A percentile compares a stretch with the other conserved stretches of the same genome.
phyloP scores from a whole-genome alignment of 1,139 yeast genomes.

The Hemisphaericaspora lyxosophila region DNA sequence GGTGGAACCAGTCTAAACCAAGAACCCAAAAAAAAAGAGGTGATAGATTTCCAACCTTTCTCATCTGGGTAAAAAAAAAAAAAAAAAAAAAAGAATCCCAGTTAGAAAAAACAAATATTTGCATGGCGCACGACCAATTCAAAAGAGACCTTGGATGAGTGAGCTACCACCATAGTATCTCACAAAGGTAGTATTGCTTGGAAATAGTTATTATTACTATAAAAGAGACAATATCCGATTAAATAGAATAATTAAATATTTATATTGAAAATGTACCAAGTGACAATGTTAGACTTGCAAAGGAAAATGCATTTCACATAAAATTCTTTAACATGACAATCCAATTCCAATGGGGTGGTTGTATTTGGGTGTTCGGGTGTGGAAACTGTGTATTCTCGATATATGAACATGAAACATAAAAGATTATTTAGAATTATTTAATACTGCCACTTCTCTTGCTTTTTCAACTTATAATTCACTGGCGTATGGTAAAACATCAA shows the following conservation, averaged over 20 bases:
- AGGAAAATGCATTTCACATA: not conserved
- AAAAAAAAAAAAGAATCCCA: too few species aligned
- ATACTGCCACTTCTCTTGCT: not conserved
- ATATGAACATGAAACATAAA: constrained; percentile 1
- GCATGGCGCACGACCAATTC: not conserved
- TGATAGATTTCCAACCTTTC: not conserved
- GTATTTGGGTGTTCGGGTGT: too few species aligned
- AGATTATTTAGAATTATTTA: constrained; percentile 1
- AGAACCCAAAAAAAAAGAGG: too few species aligned
- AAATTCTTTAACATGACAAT: not conserved
- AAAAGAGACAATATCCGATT: too few species aligned
- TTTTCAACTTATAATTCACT: constrained; percentile 66
- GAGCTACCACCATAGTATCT: too few species aligned
- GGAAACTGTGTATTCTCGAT: not conserved
- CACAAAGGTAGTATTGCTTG: too few species aligned
- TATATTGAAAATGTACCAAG: not conserved
- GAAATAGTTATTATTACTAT: too few species aligned
- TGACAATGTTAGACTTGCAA: not conserved
- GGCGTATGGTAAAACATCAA: constrained; percentile 82
- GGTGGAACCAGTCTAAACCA: too few species aligned
- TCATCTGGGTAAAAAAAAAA: not conserved
- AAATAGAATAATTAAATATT: not conserved
- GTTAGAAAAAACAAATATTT: too few species aligned
- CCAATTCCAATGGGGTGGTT: not conserved
- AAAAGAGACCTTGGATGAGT: too few species aligned